Base-by-base conservation (phyloP, 1,284 basidiomycete genomes). In the Cutaneotrichosporon spelunceum region DNA sequence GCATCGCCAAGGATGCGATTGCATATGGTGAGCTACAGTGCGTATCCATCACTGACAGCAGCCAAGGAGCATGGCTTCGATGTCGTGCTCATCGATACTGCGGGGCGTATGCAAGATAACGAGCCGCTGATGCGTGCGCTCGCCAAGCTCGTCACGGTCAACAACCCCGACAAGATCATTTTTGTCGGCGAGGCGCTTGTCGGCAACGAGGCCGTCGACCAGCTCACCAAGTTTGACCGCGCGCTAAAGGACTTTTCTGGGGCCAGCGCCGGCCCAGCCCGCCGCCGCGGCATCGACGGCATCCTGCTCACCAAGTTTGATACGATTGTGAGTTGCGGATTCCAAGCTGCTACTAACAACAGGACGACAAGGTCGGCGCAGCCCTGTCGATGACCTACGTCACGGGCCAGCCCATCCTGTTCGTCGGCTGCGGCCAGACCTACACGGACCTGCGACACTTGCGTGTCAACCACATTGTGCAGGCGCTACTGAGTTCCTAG, bases 41-140 rank as follows among this genome's bases (percentile, higher is more conserved):
- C 11, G 42, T 30, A 14, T 2, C 1, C 16, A n/a, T 2, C n/a
- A 33, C 56, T 57, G 47, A 57, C 56, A 39, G 1, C 72, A 94
- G 92, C 86, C 36, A 88, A 87, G 68, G 89, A 93, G 67, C 87
- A 90, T 66, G 85, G 87, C 63, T 96, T 94, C 74, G 93, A 97
- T 74, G 92, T 96, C 23, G 93, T 98, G 8, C 82, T 98, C 45
- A 91, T 97, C 71, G 93, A 98, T 78, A 97, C 94, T 1, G 94
- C 94, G n/a, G 94, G 93, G 1, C 85, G 93, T 60, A 96, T 97
- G 94, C 94, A 98, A 78, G 93, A 97, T 79, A 98, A 97, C 74
- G 93, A 97, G 87, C 94, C 93, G 1, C 81, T 98, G 60, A 98
- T 98, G 93, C 86, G 91, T n/a, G 93, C 94, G 7, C 83, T 98